phyloP scores from a whole-genome alignment of 208 protist species.

The Acanthamoeba culbertsoni region DNA sequence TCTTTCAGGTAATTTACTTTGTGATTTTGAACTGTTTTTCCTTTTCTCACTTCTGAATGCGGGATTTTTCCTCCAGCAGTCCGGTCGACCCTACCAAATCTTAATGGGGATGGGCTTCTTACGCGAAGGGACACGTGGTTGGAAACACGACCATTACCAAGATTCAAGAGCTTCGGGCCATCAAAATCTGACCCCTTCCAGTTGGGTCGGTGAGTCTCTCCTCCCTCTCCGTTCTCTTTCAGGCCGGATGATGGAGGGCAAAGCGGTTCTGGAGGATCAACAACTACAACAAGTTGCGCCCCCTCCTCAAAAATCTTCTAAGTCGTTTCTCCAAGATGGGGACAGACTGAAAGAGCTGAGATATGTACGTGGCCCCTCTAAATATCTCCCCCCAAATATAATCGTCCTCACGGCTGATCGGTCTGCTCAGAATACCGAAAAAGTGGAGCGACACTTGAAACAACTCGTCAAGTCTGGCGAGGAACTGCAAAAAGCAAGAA shows the following conservation, averaged over 20 bases:
- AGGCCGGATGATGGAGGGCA: neutral
- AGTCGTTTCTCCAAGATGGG: neutral
- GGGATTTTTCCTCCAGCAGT: too few species aligned
- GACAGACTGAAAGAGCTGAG: conserved; percentile 3
- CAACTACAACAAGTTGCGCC: too few species aligned
- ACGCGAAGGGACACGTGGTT: neutral
- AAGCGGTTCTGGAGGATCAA: neutral
- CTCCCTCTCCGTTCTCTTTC: too few species aligned
- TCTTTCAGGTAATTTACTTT: neutral
- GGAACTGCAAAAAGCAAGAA: neutral
- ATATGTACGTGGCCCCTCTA: neutral
- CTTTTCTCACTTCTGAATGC: neutral
- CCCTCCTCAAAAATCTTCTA: too few species aligned
- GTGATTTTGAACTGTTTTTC: neutral
- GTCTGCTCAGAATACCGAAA: neutral
- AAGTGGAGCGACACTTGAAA: conserved; percentile 9
- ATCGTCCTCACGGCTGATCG: neutral
- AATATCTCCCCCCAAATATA: neutral
- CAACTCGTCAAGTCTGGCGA: conserved; percentile 37
- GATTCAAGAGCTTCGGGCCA: neutral
- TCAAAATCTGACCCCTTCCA: neutral
- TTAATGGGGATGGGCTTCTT: too few species aligned
- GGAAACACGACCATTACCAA: neutral
- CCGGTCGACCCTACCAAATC: too few species aligned
- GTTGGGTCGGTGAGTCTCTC: too few species aligned